Evolutionary conservation across 2,329 filamentous ascomycete species (phyloP), one percentile per base, ranked within the genome.

Genomic region (Alternaria conjuncta): DNA sequence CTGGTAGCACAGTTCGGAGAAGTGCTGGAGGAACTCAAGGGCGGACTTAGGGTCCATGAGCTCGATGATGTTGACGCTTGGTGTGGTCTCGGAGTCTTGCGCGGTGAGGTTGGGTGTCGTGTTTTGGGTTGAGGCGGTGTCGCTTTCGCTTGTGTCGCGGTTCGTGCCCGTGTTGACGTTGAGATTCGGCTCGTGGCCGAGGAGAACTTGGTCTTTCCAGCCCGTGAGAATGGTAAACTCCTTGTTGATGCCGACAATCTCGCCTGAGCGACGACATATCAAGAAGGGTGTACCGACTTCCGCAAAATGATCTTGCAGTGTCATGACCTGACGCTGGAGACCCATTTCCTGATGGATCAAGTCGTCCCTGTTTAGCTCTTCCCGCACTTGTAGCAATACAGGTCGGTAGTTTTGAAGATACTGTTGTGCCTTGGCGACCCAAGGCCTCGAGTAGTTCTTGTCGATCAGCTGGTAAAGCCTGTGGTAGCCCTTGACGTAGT

Each of bases 341-440:
- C 92, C 96, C 81, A 97, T 97, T 79, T 99, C 96, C 92, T 97
- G 97, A 79, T 98, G 97, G 21, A 99, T 90, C 26, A 98, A 84
- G 79, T 99, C 96, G 73, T 96, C 91, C 18, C 90, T 86, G 68
- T 93, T 94, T 64, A 98, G 84, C n/a, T 93, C 94, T 74, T 92
- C 92, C 20, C 93, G 97, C 66, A 93, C 96, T 11, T 94, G 90
- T 67, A 98, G 95, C 77, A 99, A 96, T 0, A 94, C 96, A 2
- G 96, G 95, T 8, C 96, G 90, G 71, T 97, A 97, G 47, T 92
- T 93, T 7, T 93, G 91, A 56, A 99, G 86, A 0, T 94, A 91
- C 81, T 94, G 93, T 63, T 93, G 94, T 69, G 97, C 97, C 61
- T 90, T 89, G 23, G 95, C 81, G 0, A 91, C 90, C 80, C 94